A percentile compares a stretch with the other conserved stretches of the same genome.
These are phyloP conservation scores for Setaria viridis DNA, from an alignment of 202 grass and related monocot species.

Conservation along the genomic window DNA sequence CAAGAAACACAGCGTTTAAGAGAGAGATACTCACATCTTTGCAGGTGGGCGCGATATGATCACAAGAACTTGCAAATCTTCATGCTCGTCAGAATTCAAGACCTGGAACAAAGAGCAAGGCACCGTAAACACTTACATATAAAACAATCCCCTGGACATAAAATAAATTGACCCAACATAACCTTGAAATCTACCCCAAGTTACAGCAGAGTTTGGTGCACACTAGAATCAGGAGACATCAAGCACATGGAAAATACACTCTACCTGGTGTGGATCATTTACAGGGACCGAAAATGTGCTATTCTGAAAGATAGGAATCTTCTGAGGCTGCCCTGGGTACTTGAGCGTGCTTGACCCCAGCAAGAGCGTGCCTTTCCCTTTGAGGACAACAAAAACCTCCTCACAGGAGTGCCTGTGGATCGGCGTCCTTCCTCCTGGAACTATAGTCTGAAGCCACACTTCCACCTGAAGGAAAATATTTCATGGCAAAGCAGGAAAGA, in stretches of 20 bases:
- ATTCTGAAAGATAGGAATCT: slow-evolving; percentile 69
- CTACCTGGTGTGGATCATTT: slow-evolving; percentile 94
- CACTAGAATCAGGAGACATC: neutral
- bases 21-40: slow-evolving; percentile 70
- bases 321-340: slow-evolving; percentile 69
- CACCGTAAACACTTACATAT: neutral
- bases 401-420: slow-evolving; percentile 94
- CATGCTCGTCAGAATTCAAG: slow-evolving; percentile 74
- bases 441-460: slow-evolving; percentile 87
- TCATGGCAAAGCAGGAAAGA: neutral
- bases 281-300: slow-evolving; percentile 80
- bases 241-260: neutral
- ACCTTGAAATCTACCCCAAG: neutral
- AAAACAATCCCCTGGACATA: neutral
- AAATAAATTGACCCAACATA: neutral
- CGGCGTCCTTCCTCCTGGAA: slow-evolving; percentile 62
- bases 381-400: slow-evolving; percentile 85
- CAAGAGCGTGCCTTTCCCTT: slow-evolving; percentile 76
- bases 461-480: slow-evolving; percentile 64
- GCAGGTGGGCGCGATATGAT: slow-evolving; percentile 85
- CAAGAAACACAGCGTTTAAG: neutral
- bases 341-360: slow-evolving; percentile 69
- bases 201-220: neutral
- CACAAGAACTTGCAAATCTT: slow-evolving; percentile 85
- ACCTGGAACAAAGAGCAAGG: slow-evolving; percentile 56